Evolutionary conservation across 768 basidiomycete species (phyloP).

Genomic region (Epithele typhae): DNA sequence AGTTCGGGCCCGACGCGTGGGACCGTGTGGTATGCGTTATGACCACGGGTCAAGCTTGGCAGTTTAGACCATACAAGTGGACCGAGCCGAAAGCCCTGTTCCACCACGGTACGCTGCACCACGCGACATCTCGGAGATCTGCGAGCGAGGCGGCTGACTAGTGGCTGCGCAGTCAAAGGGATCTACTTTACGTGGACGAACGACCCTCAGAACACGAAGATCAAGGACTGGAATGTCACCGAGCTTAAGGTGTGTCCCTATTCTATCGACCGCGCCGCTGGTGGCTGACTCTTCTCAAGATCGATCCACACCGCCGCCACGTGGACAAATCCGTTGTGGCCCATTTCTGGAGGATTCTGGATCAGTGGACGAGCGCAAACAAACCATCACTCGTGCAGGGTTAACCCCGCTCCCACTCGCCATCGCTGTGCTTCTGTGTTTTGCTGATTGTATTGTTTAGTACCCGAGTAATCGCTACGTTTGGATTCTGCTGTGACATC

Average conservation of each 20-base stretch:
- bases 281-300: constrained; percentile 40
- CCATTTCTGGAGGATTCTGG: constrained; percentile 92
- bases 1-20: constrained; percentile 93
- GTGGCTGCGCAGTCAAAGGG: constrained; percentile 74
- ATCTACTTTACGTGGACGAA: constrained; percentile 94
- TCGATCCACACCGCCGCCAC: constrained; percentile 86
- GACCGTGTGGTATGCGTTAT: constrained; percentile 96
- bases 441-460: not conserved
- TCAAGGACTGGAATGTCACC: constrained; percentile 96
- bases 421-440: not conserved
- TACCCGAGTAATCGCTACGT: not conserved
- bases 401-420: constrained; percentile 17
- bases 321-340: constrained; percentile 93
- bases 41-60: constrained; percentile 98
- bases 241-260: constrained; percentile 72
- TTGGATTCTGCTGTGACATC: no score
- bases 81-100: constrained; percentile 88
- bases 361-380: constrained; percentile 76
- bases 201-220: constrained; percentile 82
- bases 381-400: constrained; percentile 70
- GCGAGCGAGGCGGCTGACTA: not conserved
- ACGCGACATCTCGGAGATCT: not conserved
- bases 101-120: constrained; percentile 68
- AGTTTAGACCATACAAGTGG: constrained; percentile 97
- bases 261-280: not conserved